Conservation (phyloP, 495 filamentous ascomycete species). For the Lophiostoma macrostomum region DNA sequence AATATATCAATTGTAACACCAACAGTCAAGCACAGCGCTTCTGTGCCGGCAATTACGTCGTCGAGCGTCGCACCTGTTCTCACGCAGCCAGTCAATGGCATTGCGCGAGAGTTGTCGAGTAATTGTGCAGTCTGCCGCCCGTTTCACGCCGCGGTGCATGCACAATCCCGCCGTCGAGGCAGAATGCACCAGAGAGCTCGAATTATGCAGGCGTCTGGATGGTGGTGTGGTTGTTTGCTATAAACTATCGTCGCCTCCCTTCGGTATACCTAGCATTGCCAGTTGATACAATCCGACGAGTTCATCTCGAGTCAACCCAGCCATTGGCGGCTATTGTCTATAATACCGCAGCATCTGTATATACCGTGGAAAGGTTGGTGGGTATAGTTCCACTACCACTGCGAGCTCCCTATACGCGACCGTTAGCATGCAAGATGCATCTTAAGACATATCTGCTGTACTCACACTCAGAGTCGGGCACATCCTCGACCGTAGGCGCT, state of each 20-base stretch:
- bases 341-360: too few species aligned
- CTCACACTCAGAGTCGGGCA: not conserved
- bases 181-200: conserved; percentile 11
- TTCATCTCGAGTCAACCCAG: too few species aligned
- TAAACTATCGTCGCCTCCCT: too few species aligned
- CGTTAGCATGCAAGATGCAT: too few species aligned
- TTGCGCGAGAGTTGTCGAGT: not conserved
- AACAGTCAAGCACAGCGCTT: conserved; percentile 6
- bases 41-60: not conserved
- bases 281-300: too few species aligned
- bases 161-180: conserved; percentile 17
- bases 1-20: not conserved
- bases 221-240: conserved; percentile 5
- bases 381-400: too few species aligned
- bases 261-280: too few species aligned
- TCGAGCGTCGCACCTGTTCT: conserved; percentile 6
- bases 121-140: conserved; percentile 10
- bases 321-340: too few species aligned
- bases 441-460: not conserved
- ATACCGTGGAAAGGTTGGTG: too few species aligned
- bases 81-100: not conserved
- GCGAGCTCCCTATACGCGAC: too few species aligned
- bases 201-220: not conserved
- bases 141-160: conserved; percentile 19
- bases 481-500: conserved; percentile 7